phyloP scores from a whole-genome alignment of 805 yeast species.

The Teunomyces lycoperdinae region DNA sequence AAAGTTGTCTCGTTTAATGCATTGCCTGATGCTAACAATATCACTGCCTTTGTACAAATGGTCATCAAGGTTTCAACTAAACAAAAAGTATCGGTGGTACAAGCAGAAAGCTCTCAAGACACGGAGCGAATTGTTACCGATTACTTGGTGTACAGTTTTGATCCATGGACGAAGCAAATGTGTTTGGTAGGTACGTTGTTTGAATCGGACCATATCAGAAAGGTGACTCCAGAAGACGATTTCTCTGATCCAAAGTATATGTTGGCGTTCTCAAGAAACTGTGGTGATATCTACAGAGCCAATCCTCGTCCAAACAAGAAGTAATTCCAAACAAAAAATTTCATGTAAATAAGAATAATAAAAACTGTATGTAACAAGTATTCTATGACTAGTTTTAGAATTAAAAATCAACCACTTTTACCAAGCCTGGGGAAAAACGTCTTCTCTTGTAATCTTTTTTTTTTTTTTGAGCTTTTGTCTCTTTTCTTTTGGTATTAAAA shows the following conservation, averaged over 20 bases:
- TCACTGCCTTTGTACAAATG: slow-evolving; percentile 37
- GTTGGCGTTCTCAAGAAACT: slow-evolving; percentile 27
- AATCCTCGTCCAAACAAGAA: slow-evolving; percentile 20
- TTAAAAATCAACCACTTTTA: slow-evolving; percentile 1
- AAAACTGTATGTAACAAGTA: slow-evolving; percentile 1
- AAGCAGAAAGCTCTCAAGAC: slow-evolving; percentile 16
- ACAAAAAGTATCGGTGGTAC: slow-evolving; percentile 32
- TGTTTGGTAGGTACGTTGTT: slow-evolving; percentile 41
- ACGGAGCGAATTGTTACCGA: slow-evolving; percentile 32
- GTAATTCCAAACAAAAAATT: slow-evolving; percentile 2
- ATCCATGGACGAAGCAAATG: slow-evolving; percentile 38
- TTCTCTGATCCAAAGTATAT: slow-evolving; percentile 14
- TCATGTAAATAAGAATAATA: slow-evolving; percentile 4
- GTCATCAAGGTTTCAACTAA: slow-evolving; percentile 36
- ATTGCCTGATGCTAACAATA: slow-evolving; percentile 47
- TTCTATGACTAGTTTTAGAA: neutral
- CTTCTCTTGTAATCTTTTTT: neutral
- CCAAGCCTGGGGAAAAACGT: neutral
- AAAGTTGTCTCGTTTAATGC: slow-evolving; percentile 70
- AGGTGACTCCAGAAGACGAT: slow-evolving; percentile 35
- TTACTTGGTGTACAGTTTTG: slow-evolving; percentile 36
- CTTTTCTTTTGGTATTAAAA: neutral
- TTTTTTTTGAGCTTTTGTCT: neutral
- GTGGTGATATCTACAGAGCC: slow-evolving; percentile 43
- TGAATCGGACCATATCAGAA: slow-evolving; percentile 34